Evolutionary conservation across 202 grass and related monocot species (phyloP).

Genomic region (Elaeis oleifera): DNA sequence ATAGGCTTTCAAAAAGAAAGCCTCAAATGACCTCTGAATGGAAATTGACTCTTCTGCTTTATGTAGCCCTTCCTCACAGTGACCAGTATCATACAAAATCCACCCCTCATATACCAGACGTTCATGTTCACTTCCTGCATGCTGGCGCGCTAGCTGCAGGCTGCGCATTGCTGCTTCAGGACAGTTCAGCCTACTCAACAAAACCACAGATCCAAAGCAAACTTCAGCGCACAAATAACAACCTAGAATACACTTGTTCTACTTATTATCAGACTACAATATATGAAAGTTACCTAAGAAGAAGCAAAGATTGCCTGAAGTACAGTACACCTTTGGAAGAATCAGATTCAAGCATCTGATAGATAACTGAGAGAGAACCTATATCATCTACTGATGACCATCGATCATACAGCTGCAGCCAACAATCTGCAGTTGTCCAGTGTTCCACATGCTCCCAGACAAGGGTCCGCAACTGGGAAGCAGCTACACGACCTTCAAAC

Average conservation of each 20-base stretch:
- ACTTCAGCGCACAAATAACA: too few relatives aligned
- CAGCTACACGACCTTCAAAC: slow-evolving; percentile 79
- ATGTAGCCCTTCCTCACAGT: slow-evolving; percentile 84
- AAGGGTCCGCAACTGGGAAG: slow-evolving; percentile 66
- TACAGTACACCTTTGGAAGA: slow-evolving; percentile 86
- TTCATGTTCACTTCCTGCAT: slow-evolving; percentile 80
- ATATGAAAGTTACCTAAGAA: slow-evolving; percentile 64
- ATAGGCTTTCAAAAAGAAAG: slow-evolving; percentile 97
- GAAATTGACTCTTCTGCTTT: slow-evolving; percentile 92
- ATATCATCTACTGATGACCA: slow-evolving; percentile 92
- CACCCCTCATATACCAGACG: slow-evolving; percentile 90
- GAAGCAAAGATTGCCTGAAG: slow-evolving; percentile 97
- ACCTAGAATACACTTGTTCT: too few relatives aligned
- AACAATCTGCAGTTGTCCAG: slow-evolving; percentile 79
- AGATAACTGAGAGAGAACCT: slow-evolving; percentile 77
- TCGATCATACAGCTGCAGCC: slow-evolving; percentile 87
- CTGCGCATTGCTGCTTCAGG: slow-evolving; percentile 94
- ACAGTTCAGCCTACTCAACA: slow-evolving; percentile 71
- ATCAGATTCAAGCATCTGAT: slow-evolving; percentile 74
- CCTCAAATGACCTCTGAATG: slow-evolving; percentile 95
- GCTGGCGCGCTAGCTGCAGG: slow-evolving; percentile 76
- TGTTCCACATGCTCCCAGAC: slow-evolving; percentile 79
- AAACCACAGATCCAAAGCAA: slow-evolving; percentile 3
- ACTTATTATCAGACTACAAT: too few relatives aligned
- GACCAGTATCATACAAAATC: slow-evolving; percentile 98